phyloP scores from a whole-genome alignment of 345 rosid genomes.

The Citrus unshiu region DNA sequence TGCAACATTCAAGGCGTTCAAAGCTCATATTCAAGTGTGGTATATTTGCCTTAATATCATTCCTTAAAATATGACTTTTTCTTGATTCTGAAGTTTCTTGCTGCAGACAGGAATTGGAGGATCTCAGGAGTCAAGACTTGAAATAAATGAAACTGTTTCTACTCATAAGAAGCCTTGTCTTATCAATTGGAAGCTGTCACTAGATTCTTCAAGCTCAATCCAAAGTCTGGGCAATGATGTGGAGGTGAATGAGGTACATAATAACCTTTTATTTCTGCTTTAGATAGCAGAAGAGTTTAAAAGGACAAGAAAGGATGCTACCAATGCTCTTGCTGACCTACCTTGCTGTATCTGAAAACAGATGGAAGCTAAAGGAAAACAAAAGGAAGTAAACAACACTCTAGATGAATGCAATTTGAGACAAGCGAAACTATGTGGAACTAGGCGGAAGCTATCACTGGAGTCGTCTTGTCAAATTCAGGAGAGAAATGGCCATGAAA shows the following conservation, averaged over 20 bases:
- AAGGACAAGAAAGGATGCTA: slow-evolving; percentile 21
- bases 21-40: slow-evolving; percentile 19
- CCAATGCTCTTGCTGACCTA: slow-evolving; percentile 13
- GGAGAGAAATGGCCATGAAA: slow-evolving; percentile 20
- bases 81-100: not conserved
- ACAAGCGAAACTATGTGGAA: slow-evolving; percentile 10
- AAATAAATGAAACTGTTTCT: slow-evolving; percentile 16
- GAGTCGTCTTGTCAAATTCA: slow-evolving; percentile 25
- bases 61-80: not conserved
- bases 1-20: slow-evolving; percentile 23
- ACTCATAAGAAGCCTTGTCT: slow-evolving; percentile 22
- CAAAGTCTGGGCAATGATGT: slow-evolving; percentile 12
- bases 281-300: slow-evolving; percentile 6
- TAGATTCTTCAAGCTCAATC: slow-evolving; percentile 31
- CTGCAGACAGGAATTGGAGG: slow-evolving; percentile 39
- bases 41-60: slow-evolving; percentile 1
- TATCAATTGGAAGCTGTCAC: slow-evolving; percentile 33
- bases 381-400: slow-evolving; percentile 23
- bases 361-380: slow-evolving; percentile 17
- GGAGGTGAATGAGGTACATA: slow-evolving; percentile 15
- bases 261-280: not conserved
- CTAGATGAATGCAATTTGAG: slow-evolving; percentile 10
- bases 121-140: slow-evolving; percentile 21
- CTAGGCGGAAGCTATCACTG: slow-evolving; percentile 35
- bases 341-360: slow-evolving; percentile 1